These are phyloP conservation scores for Arthrobotrys sinensis DNA, from an alignment of 2,329 filamentous ascomycete species.

Conservation along the genomic window DNA sequence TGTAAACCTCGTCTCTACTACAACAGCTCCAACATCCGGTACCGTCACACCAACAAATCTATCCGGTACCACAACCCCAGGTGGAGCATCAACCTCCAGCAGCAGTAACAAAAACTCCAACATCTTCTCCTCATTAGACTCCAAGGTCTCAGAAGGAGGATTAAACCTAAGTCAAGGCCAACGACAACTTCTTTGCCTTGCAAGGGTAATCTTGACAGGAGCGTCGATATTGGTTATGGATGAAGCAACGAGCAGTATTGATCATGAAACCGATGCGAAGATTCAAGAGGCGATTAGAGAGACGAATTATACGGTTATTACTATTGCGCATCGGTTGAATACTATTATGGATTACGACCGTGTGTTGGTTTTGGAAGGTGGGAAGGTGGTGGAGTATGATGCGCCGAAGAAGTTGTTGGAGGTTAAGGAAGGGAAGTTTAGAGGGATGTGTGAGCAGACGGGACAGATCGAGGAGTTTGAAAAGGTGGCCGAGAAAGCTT, in stretches of 20 bases:
- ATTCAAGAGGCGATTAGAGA: slow-evolving; percentile 82
- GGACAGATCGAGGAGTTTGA: slow-evolving; percentile 74
- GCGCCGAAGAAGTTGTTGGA: slow-evolving; percentile 76
- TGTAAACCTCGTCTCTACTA: slow-evolving; percentile 77
- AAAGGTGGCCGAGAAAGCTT: slow-evolving; percentile 66
- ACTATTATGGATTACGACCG: slow-evolving; percentile 84
- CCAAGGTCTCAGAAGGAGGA: slow-evolving; percentile 79
- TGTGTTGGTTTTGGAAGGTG: slow-evolving; percentile 80
- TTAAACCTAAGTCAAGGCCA: slow-evolving; percentile 83
- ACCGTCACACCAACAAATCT: slow-evolving; percentile 63
- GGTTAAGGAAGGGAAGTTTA: slow-evolving; percentile 50
- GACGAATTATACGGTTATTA: slow-evolving; percentile 77
- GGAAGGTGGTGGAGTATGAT: slow-evolving; percentile 78
- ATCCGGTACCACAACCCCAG: slow-evolving; percentile 64
- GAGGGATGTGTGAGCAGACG: slow-evolving; percentile 72
- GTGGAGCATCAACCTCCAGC: slow-evolving; percentile 52
- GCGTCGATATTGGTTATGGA: slow-evolving; percentile 85
- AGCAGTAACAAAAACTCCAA: slow-evolving; percentile 74
- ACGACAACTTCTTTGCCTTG: slow-evolving; percentile 81
- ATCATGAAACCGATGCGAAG: slow-evolving; percentile 81
- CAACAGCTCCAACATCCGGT: slow-evolving; percentile 67
- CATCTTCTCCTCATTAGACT: slow-evolving; percentile 76
- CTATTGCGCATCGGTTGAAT: slow-evolving; percentile 82
- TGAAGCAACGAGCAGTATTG: slow-evolving; percentile 83
- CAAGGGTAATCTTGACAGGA: slow-evolving; percentile 79